Evolutionary conservation across 2,329 filamentous ascomycete species (phyloP).

Genomic region (Arthrobotrys iridis): DNA sequence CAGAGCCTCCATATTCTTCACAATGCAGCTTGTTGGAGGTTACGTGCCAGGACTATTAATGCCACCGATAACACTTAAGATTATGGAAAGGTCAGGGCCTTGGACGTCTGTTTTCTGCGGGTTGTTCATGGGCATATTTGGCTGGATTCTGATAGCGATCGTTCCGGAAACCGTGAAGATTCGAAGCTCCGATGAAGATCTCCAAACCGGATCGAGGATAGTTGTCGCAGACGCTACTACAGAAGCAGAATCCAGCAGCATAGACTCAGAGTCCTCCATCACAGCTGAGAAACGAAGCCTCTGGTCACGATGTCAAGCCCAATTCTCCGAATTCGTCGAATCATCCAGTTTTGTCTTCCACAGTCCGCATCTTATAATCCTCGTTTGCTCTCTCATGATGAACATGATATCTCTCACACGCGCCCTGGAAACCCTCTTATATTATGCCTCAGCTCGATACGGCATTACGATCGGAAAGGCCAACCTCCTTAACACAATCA

Average conservation of each 20-base stretch:
- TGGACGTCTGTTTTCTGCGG: constrained; percentile 21
- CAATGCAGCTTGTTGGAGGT: constrained; percentile 31
- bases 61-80: constrained; percentile 14
- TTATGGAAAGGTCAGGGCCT: constrained; percentile 36
- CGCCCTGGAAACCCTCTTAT: constrained; percentile 37
- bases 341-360: constrained; percentile 48
- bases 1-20: constrained; percentile 48
- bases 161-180: constrained; percentile 41
- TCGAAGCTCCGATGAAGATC: not conserved
- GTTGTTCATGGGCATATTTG: not conserved
- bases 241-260: not conserved
- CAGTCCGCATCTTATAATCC: constrained; percentile 48
- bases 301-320: not conserved
- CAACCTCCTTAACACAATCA: constrained; percentile 43
- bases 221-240: not conserved
- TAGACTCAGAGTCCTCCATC: not conserved
- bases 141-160: not conserved
- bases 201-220: not conserved
- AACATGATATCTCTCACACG: constrained; percentile 17
- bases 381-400: constrained; percentile 50
- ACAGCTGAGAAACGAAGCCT: not conserved
- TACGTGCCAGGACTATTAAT: constrained; percentile 25
- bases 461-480: constrained; percentile 40
- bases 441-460: constrained; percentile 43
- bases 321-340: constrained; percentile 27